Evolutionary conservation across 306 rosid genomes (phyloP), one percentile per base, ranked within the genome.

Genomic region (Abrus precatorius): DNA sequence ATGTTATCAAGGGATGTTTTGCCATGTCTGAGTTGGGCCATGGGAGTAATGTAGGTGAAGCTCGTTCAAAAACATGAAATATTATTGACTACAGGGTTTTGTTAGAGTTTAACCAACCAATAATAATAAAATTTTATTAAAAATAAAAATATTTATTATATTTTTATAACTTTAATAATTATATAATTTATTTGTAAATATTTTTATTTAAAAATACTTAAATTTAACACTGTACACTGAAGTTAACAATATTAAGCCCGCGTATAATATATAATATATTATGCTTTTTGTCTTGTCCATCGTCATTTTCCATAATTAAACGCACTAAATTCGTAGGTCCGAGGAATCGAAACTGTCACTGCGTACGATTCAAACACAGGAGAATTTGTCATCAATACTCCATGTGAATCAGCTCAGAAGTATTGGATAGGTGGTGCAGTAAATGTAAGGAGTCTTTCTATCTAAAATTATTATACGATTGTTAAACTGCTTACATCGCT

Each of bases 391-490:
- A 89, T 95, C 49, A 95, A 87, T 75, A 91, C 97, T 78, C 99
- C 97, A 11, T 91, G 94, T 50, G 97, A 93, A 83, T 91, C 97
- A 0, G 97, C 86, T 83, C 97, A 95, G 87, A 95, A 93, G 91
- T 95, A 91, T 86, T 95, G 99, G 97, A 95, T 95, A 67, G 97
- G 99, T 29, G 97, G 97, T 45, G 97, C 99, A 33, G 99, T 95
- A 76, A 88, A 93, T 81, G 97, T 93, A 83, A 83, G 68, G 44
- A 55, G 57, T 53, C 74, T 68, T 72, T 29, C 49, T 80, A 63
- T 77, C 74, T 29, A 30, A 50, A 55, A 67, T 55, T 72, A 14
- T 47, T 36, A 28, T 61, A 45, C 34, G 70, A 57, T 74, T 69
- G 47, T 71, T 83, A 49, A 3, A 27, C 3, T 45, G 43, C 63